Conservation (phyloP, 2,329 filamentous ascomycete species). For the Sphaceloma murrayae region DNA sequence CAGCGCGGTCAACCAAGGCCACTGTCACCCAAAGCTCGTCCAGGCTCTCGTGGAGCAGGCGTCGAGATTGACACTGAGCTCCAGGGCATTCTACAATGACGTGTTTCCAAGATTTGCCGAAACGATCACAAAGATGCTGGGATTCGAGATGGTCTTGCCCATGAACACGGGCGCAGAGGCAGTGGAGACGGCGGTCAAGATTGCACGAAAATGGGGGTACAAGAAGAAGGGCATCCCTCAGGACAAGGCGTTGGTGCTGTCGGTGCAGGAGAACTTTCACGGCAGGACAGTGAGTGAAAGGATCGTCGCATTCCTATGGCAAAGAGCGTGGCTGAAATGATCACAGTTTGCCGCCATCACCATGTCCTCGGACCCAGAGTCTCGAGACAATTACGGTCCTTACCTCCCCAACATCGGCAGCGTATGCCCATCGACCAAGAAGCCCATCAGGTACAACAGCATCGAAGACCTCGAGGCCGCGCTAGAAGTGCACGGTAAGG, state of each 20-base stretch:
- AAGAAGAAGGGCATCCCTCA: slow-evolving; percentile 85
- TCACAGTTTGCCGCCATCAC: slow-evolving; percentile 82
- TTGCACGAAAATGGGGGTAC: slow-evolving; percentile 96
- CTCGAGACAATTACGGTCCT: slow-evolving; percentile 91
- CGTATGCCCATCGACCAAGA: slow-evolving; percentile 61
- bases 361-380: slow-evolving; percentile 90
- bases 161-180: slow-evolving; percentile 98
- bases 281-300: slow-evolving; percentile 66
- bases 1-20: slow-evolving; percentile 94
- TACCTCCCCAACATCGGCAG: slow-evolving; percentile 86
- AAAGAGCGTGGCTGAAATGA: neutral
- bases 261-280: slow-evolving; percentile 88
- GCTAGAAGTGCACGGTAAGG: slow-evolving; percentile 68
- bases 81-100: slow-evolving; percentile 94
- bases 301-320: neutral
- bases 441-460: slow-evolving; percentile 78
- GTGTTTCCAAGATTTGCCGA: slow-evolving; percentile 94
- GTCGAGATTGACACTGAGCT: slow-evolving; percentile 78
- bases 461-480: slow-evolving; percentile 68
- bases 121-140: slow-evolving; percentile 79
- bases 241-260: slow-evolving; percentile 75
- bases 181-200: slow-evolving; percentile 90
- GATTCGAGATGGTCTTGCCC: slow-evolving; percentile 94
- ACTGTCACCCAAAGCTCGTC: slow-evolving; percentile 93
- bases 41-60: slow-evolving; percentile 86